A percentile compares a stretch with the other conserved stretches of the same genome.
Conservation (phyloP, 2,329 filamentous ascomycete species). For the Beauveria australis region DNA sequence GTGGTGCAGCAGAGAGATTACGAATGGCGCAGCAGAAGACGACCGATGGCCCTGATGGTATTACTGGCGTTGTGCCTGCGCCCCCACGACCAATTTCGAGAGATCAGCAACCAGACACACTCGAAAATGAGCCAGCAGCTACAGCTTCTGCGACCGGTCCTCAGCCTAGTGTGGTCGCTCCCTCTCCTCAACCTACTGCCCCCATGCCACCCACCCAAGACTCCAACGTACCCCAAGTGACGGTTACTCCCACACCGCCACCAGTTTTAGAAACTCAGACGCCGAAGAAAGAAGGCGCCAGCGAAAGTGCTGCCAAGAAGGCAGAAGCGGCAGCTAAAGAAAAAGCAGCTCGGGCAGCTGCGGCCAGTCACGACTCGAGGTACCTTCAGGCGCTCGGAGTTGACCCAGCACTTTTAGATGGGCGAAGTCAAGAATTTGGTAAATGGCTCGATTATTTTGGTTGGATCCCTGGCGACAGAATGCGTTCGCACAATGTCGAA, state of each 20-base stretch:
- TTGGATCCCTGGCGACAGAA: constrained; percentile 70
- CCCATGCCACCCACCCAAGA: constrained; percentile 17
- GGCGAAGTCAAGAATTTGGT: constrained; percentile 71
- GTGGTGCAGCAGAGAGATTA: constrained; percentile 76
- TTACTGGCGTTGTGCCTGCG: constrained; percentile 79
- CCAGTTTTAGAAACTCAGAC: constrained; percentile 32
- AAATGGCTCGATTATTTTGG: constrained; percentile 78
- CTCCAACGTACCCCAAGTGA: constrained; percentile 46
- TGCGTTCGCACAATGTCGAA: constrained; percentile 67
- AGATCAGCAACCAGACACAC: constrained; percentile 24
- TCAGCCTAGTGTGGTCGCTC: constrained; percentile 17
- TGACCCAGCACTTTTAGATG: constrained; percentile 67
- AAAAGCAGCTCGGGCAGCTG: constrained; percentile 50
- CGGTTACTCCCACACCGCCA: constrained; percentile 32
- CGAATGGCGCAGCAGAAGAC: constrained; percentile 51
- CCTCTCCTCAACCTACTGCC: background rate
- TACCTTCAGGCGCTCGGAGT: constrained; percentile 73
- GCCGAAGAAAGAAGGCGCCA: constrained; percentile 25
- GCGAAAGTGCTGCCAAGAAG: constrained; percentile 21
- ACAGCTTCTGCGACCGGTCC: constrained; percentile 10
- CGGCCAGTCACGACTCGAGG: constrained; percentile 66
- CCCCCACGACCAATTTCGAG: constrained; percentile 45
- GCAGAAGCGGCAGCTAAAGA: constrained; percentile 29
- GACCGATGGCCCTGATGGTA: constrained; percentile 74
- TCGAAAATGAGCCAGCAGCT: constrained; percentile 14